Percentiles rank a stretch among this genome's conserved stretches.
Conservation (phyloP, 768 basidiomycete species). For the Russula abietina region DNA sequence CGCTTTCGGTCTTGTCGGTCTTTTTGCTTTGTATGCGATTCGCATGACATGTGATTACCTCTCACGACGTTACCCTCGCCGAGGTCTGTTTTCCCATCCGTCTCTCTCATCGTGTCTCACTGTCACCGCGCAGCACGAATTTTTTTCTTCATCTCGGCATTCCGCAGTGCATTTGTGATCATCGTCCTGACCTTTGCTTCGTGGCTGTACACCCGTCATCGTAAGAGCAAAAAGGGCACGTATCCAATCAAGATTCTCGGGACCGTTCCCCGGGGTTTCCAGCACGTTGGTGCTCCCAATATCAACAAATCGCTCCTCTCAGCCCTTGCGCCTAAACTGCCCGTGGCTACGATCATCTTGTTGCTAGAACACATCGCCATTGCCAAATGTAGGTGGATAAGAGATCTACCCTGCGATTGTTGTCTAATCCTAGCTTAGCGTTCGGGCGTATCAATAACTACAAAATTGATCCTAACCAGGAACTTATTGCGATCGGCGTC, state of each 20-base stretch:
- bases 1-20: slow-evolving; percentile 79
- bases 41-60: slow-evolving; percentile 49
- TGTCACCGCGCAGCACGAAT: slow-evolving; percentile 43
- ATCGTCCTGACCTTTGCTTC: slow-evolving; percentile 81
- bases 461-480: slow-evolving; percentile 90
- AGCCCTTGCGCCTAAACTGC: slow-evolving; percentile 70
- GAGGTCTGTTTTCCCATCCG: slow-evolving; percentile 37
- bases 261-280: slow-evolving; percentile 80
- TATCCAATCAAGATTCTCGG: slow-evolving; percentile 82
- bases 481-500: slow-evolving; percentile 96
- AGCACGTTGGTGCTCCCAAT: slow-evolving; percentile 45
- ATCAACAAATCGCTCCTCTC: slow-evolving; percentile 48
- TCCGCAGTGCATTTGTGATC: slow-evolving; percentile 84
- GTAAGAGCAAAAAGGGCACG: slow-evolving; percentile 49
- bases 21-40: slow-evolving; percentile 64
- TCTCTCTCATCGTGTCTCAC: slow-evolving; percentile 1
- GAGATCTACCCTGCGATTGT: too few relatives aligned
- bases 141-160: slow-evolving; percentile 73
- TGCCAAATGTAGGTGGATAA: slow-evolving; percentile 65
- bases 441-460: slow-evolving; percentile 95
- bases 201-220: slow-evolving; percentile 75
- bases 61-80: slow-evolving; percentile 53
- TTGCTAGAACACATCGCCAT: slow-evolving; percentile 96
- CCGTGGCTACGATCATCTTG: slow-evolving; percentile 82
- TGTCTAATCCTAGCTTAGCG: slow-evolving; percentile 39